A percentile compares a stretch with the other conserved stretches of the same genome.
Evolutionary conservation across 2,329 filamentous ascomycete genomes (phyloP).

Genomic region (Eutypa lata): DNA sequence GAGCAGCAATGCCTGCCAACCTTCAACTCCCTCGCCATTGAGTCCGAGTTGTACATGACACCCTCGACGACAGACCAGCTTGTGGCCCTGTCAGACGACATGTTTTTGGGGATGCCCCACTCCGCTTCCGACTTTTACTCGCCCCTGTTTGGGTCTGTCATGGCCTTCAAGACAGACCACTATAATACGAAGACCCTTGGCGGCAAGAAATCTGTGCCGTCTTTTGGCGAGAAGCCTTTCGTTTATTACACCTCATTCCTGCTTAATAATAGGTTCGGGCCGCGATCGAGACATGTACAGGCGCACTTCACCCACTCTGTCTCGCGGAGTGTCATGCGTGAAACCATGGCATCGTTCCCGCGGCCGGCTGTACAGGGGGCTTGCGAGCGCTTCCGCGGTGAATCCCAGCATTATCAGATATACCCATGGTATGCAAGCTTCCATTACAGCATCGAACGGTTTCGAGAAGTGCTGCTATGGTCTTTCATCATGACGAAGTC

Average conservation of each 20-base stretch:
- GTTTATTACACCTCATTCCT: conserved; percentile 42
- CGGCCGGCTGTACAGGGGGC: conserved; percentile 35
- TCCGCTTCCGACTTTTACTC: conserved; percentile 41
- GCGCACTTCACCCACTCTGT: conserved; percentile 40
- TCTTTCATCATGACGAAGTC: conserved; percentile 38
- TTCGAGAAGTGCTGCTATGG: conserved; percentile 40
- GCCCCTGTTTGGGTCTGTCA: conserved; percentile 38
- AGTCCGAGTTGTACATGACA: conserved; percentile 41
- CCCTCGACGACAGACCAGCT: conserved; percentile 37
- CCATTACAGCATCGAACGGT: conserved; percentile 42
- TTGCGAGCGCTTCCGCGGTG: conserved; percentile 39
- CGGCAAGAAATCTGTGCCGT: conserved; percentile 29
- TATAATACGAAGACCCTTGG: conserved; percentile 32
- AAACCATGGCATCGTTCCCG: conserved; percentile 39
- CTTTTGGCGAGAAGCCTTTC: conserved; percentile 42
- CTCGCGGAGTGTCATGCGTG: conserved; percentile 34
- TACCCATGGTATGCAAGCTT: conserved; percentile 41
- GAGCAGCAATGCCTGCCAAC: conserved; percentile 38
- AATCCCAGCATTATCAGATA: conserved; percentile 36
- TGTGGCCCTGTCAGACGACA: conserved; percentile 41
- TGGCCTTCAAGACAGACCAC: conserved; percentile 39
- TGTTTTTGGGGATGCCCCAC: conserved; percentile 39
- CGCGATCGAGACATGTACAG: conserved; percentile 40
- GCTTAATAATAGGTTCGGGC: conserved; percentile 41
- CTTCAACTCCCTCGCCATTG: conserved; percentile 41